A percentile compares a stretch with the other conserved stretches of the same genome.
Conservation (phyloP, 2,329 filamentous ascomycete genomes). For the Teratosphaeria gauchensis region DNA sequence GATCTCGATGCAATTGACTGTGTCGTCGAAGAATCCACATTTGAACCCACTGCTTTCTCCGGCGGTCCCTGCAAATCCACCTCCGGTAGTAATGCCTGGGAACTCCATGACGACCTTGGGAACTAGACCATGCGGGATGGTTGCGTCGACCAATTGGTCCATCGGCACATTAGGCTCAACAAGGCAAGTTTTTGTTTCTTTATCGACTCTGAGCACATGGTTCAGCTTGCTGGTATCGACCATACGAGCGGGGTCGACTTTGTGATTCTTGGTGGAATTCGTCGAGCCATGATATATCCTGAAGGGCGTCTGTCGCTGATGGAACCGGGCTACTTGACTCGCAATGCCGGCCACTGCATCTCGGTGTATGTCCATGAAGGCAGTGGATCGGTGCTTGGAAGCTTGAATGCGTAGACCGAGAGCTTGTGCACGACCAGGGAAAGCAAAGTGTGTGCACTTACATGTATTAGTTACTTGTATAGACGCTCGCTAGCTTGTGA, state of each 20-base stretch:
- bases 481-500: no score
- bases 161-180: slow-evolving; percentile 63
- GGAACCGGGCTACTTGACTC: slow-evolving; percentile 34
- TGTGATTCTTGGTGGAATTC: slow-evolving; percentile 32
- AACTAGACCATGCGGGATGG: slow-evolving; percentile 46
- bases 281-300: slow-evolving; percentile 50
- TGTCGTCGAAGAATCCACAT: slow-evolving; percentile 57
- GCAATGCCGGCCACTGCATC: slow-evolving; percentile 30
- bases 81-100: slow-evolving; percentile 58
- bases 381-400: neutral
- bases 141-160: slow-evolving; percentile 52
- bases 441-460: no score
- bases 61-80: slow-evolving; percentile 54
- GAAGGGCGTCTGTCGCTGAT: slow-evolving; percentile 37
- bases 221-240: slow-evolving; percentile 43
- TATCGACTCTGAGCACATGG: slow-evolving; percentile 37
- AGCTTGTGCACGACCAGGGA: no score
- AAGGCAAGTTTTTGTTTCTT: slow-evolving; percentile 33
- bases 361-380: slow-evolving; percentile 25
- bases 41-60: slow-evolving; percentile 59
- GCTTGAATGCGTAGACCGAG: no score
- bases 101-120: slow-evolving; percentile 63
- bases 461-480: no score
- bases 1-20: slow-evolving; percentile 53
- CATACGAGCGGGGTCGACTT: slow-evolving; percentile 31